Evolutionary conservation across 2,329 filamentous ascomycete species (phyloP).

Genomic region (Eurotiales sp.): DNA sequence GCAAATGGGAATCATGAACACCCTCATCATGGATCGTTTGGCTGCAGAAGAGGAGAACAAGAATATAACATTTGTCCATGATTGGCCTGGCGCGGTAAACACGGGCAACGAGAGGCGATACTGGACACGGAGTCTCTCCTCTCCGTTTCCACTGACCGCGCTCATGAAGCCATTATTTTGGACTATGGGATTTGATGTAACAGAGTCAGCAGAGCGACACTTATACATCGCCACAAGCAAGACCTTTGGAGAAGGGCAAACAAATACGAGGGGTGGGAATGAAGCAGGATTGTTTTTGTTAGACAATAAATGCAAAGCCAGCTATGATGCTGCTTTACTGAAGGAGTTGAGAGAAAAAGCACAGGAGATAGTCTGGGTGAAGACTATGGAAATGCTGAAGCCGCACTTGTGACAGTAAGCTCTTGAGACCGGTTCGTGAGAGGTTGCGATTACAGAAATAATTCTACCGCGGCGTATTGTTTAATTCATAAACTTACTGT

Average conservation of each 20-base stretch:
- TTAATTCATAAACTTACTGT: too few species aligned
- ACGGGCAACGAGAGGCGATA: neutral
- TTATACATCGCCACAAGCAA: neutral
- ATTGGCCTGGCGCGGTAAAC: neutral
- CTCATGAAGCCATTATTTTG: too few species aligned
- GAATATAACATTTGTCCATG: neutral
- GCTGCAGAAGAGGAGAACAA: neutral
- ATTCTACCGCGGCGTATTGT: too few species aligned
- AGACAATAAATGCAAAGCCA: neutral
- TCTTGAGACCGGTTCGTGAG: too few species aligned
- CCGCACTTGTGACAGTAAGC: conserved; percentile 2
- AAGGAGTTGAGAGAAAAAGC: neutral
- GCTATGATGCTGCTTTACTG: neutral
- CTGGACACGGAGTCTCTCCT: neutral
- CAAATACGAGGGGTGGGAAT: neutral
- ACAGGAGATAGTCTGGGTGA: neutral
- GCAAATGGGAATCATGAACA: neutral
- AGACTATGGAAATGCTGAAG: neutral
- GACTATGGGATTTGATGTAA: too few species aligned
- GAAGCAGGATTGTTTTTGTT: neutral
- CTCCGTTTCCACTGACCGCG: neutral
- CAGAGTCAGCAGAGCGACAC: neutral
- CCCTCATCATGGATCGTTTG: neutral
- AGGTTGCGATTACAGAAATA: too few species aligned
- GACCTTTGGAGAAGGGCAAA: neutral